phyloP scores from a whole-genome alignment of 768 basidiomycete species.

The Calocybe cyanea region DNA sequence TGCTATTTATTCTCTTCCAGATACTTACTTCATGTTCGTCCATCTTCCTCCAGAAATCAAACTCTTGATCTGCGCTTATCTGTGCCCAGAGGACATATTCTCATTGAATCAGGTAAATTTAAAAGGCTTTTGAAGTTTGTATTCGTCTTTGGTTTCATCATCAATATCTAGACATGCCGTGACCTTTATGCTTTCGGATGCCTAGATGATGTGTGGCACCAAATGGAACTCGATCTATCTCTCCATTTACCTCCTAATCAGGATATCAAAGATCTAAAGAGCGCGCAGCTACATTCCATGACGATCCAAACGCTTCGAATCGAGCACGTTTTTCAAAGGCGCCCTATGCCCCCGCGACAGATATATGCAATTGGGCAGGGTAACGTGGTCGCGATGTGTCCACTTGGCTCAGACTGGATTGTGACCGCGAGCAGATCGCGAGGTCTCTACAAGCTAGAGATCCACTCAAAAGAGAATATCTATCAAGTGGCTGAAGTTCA shows the following conservation, averaged over 20 bases:
- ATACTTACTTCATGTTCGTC: constrained; percentile 21
- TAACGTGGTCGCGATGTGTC: constrained; percentile 40
- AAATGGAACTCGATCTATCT: constrained; percentile 37
- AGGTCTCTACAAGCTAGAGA: constrained; percentile 31
- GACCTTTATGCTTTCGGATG: constrained; percentile 47
- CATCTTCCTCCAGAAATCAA: constrained; percentile 42
- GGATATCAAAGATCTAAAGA: constrained; percentile 29
- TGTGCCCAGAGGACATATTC: constrained; percentile 40
- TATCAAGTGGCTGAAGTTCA: constrained; percentile 26
- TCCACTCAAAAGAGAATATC: constrained; percentile 37
- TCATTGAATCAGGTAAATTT: constrained; percentile 46
- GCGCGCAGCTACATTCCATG: constrained; percentile 35
- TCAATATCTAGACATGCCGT: constrained; percentile 54
- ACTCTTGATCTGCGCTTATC: constrained; percentile 28
- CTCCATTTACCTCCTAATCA: constrained; percentile 37
- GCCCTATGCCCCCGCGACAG: constrained; percentile 29
- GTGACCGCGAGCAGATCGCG: constrained; percentile 34
- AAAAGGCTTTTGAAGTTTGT: too few relatives aligned
- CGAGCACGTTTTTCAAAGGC: constrained; percentile 46
- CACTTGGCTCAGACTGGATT: constrained; percentile 47
- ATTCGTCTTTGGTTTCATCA: constrained; percentile 11
- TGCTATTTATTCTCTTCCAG: too few relatives aligned
- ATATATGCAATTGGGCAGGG: constrained; percentile 33
- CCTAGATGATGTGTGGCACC: constrained; percentile 55
- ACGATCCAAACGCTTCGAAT: constrained; percentile 43